Percentiles rank a stretch among this genome's conserved stretches.
These are phyloP conservation scores for Aegilops speltoides DNA, from an alignment of 176 grass and related monocot genomes.

Conservation along the genomic window DNA sequence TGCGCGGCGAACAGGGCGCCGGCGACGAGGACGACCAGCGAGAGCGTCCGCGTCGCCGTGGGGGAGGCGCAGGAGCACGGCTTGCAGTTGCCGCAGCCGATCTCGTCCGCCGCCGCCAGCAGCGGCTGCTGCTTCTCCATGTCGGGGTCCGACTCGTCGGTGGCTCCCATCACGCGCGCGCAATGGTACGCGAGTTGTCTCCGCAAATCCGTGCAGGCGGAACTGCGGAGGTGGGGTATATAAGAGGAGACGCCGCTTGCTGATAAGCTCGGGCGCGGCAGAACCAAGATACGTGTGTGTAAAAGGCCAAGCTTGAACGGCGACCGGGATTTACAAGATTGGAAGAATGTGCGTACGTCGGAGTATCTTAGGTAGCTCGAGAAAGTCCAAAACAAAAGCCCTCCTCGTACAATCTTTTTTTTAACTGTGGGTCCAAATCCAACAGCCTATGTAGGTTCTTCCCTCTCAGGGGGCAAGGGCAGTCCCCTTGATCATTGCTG, in stretches of 20 bases:
- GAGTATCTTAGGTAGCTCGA: conserved; percentile 35
- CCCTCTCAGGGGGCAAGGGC: too few species aligned
- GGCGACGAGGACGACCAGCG: conserved; percentile 34
- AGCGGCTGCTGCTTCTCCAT: conserved; percentile 46
- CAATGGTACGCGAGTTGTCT: not conserved
- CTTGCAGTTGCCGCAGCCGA: not conserved
- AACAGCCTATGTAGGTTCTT: not conserved
- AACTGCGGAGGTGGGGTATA: not conserved
- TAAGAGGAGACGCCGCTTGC: not conserved
- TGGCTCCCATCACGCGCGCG: conserved; percentile 1
- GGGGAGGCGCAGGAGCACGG: conserved; percentile 22
- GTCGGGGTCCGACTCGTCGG: conserved; percentile 18
- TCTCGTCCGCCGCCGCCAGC: not conserved
- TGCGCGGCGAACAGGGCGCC: conserved; percentile 41
- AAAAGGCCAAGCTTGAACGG: not conserved
- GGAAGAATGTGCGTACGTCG: not conserved
- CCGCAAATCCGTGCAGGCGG: conserved; percentile 2
- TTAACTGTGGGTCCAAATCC: not conserved
- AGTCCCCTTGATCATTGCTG: too few species aligned
- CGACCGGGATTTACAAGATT: conserved; percentile 28
- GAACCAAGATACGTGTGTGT: conserved; percentile 17
- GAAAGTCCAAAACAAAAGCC: not conserved
- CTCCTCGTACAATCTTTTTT: not conserved
- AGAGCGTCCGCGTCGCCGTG: conserved; percentile 39
- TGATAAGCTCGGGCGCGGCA: conserved; percentile 5